Conservation (phyloP, 352 stramenopile species). For the Phytopythium sindhum region DNA sequence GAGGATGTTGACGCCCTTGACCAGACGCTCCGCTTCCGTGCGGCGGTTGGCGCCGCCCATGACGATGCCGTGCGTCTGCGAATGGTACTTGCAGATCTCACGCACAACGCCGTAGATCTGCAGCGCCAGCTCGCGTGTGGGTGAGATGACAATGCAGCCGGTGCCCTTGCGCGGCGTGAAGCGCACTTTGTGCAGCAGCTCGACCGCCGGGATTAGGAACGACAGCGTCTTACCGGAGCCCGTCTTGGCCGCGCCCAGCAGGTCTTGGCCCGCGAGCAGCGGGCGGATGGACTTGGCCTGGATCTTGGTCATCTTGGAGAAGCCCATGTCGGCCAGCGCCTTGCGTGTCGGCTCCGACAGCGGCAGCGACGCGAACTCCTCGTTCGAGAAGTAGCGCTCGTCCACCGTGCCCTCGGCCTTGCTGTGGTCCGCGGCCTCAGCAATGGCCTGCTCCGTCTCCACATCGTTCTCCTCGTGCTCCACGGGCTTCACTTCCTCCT, state of each 20-base stretch:
- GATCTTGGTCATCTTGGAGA: constrained; percentile 97
- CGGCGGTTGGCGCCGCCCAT: constrained; percentile 98
- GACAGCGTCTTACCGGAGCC: constrained; percentile 98
- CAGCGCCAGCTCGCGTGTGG: constrained; percentile 97
- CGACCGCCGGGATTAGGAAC: constrained; percentile 97
- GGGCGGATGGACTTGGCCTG: constrained; percentile 96
- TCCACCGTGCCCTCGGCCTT: constrained; percentile 41
- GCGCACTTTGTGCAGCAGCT: constrained; percentile 96
- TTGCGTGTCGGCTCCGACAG: constrained; percentile 90
- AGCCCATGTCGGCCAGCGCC: constrained; percentile 88
- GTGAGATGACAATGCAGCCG: constrained; percentile 97
- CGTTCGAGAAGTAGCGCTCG: constrained; percentile 84
- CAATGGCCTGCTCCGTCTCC: constrained; percentile 60
- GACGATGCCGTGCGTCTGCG: constrained; percentile 95
- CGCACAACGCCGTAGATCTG: constrained; percentile 99
- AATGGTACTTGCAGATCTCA: constrained; percentile 94
- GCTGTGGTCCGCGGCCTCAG: constrained; percentile 33
- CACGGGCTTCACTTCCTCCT: constrained; percentile 24
- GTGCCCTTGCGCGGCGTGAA: constrained; percentile 96
- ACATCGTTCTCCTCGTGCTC: constrained; percentile 44
- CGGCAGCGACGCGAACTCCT: constrained; percentile 89
- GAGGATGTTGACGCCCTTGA: constrained; percentile 97
- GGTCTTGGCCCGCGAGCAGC: constrained; percentile 94
- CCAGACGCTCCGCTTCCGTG: constrained; percentile 93
- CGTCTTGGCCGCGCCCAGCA: constrained; percentile 97